These are phyloP conservation scores for Carpinus viminea DNA, from an alignment of 306 rosid species.

Conservation along the genomic window DNA sequence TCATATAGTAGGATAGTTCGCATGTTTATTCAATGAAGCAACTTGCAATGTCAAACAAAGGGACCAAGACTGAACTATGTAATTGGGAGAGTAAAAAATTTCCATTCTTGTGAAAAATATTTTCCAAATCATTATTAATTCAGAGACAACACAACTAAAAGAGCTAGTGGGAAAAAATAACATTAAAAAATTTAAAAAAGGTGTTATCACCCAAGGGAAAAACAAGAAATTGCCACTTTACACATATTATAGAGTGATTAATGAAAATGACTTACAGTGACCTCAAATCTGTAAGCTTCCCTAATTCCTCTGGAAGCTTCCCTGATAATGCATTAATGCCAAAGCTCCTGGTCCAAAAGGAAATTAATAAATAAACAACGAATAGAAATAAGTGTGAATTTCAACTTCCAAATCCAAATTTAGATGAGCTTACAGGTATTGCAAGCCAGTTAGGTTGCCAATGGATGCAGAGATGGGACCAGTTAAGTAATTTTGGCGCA, in stretches of 20 bases:
- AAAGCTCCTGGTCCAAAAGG: constrained; percentile 35
- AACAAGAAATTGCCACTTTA: not conserved
- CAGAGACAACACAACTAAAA: not conserved
- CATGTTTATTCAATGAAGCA: not conserved
- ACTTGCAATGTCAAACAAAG: not conserved
- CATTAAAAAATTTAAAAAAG: not conserved
- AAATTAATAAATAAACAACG: not conserved
- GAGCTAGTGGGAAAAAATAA: not conserved
- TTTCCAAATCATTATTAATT: not conserved
- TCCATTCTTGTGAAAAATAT: not conserved
- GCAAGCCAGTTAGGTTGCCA: constrained; percentile 66
- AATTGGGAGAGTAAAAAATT: not conserved
- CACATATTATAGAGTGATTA: not conserved
- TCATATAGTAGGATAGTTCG: not conserved
- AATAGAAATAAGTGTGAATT: not conserved
- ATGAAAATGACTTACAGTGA: constrained; percentile 44
- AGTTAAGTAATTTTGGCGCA: constrained; percentile 59
- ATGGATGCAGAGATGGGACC: constrained; percentile 68
- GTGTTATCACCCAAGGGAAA: not conserved
- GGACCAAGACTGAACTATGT: not conserved
- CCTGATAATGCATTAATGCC: constrained; percentile 75
- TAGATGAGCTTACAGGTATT: constrained; percentile 53
- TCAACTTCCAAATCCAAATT: not conserved
- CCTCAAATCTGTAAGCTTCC: constrained; percentile 51
- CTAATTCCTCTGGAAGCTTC: constrained; percentile 70